These are phyloP conservation scores for Cucumis cinereus DNA, from an alignment of 306 rosid genomes.

Conservation along the genomic window DNA sequence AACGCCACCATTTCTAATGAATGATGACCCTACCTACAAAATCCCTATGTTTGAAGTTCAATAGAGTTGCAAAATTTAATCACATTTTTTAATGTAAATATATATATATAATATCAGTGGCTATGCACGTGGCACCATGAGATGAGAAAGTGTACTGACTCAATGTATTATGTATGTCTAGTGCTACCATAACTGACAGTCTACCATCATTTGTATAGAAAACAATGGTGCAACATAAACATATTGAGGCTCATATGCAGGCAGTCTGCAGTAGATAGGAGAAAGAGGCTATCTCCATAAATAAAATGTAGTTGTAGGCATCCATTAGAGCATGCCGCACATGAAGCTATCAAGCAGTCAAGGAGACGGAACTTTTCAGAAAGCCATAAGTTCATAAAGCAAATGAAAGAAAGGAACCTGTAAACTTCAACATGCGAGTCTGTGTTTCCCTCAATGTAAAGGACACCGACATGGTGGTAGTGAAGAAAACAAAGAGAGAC, in stretches of 20 bases:
- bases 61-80: neutral
- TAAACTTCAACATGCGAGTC: conserved; percentile 98
- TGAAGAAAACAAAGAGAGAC: conserved; percentile 95
- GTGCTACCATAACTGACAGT: neutral
- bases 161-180: neutral
- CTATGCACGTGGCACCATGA: neutral
- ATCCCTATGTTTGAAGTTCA: neutral
- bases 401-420: conserved; percentile 30
- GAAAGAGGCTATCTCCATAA: neutral
- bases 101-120: neutral
- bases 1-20: neutral
- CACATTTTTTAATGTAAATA: neutral
- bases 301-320: neutral
- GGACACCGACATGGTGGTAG: conserved; percentile 97
- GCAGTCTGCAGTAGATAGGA: neutral
- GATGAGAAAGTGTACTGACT: neutral
- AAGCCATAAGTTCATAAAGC: neutral
- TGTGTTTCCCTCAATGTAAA: conserved; percentile 98
- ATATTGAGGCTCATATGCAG: neutral
- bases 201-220: neutral
- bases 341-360: neutral
- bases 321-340: neutral
- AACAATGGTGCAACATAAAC: neutral
- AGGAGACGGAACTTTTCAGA: neutral
- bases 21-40: neutral